Evolutionary conservation across 495 filamentous ascomycete species (phyloP).

Genomic region (Neurospora sp.): DNA sequence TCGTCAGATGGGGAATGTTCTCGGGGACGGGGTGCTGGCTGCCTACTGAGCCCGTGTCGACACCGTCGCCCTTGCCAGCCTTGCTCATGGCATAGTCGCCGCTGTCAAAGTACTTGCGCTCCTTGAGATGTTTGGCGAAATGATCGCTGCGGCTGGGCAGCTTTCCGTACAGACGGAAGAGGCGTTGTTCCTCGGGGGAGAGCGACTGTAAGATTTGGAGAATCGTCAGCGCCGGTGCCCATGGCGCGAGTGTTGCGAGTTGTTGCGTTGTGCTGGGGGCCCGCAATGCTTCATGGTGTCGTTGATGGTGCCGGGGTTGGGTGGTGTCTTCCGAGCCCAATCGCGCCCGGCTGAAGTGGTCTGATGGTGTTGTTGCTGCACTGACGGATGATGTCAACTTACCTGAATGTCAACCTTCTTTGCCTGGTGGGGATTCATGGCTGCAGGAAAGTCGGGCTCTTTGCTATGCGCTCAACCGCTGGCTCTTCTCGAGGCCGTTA

Average conservation of each 20-base stretch:
- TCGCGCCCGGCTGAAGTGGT: constrained; percentile 2
- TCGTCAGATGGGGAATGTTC: constrained; percentile 87
- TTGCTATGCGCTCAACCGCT: not conserved
- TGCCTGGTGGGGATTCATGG: constrained; percentile 91
- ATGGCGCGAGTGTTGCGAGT: not conserved
- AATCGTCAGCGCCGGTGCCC: not conserved
- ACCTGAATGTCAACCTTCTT: constrained; percentile 96
- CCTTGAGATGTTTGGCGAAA: constrained; percentile 94
- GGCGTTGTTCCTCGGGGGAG: constrained; percentile 83
- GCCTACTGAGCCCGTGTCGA: constrained; percentile 87
- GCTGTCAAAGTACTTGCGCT: constrained; percentile 98
- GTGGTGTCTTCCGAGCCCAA: not conserved
- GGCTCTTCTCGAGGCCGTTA: not conserved
- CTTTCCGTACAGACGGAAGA: constrained; percentile 95
- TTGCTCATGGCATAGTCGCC: constrained; percentile 98
- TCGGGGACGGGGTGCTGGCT: constrained; percentile 91
- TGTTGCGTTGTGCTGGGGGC: not conserved
- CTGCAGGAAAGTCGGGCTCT: constrained; percentile 15
- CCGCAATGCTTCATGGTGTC: not conserved
- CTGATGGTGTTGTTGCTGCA: constrained; percentile 4
- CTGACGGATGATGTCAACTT: constrained; percentile 28
- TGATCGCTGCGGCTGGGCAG: constrained; percentile 92
- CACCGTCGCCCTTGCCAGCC: constrained; percentile 91
- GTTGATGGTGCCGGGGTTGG: not conserved
- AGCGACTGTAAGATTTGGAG: constrained; percentile 50